Evolutionary conservation across 2,329 filamentous ascomycete genomes (phyloP).

Genomic region (Arthrobotrys iridis): DNA sequence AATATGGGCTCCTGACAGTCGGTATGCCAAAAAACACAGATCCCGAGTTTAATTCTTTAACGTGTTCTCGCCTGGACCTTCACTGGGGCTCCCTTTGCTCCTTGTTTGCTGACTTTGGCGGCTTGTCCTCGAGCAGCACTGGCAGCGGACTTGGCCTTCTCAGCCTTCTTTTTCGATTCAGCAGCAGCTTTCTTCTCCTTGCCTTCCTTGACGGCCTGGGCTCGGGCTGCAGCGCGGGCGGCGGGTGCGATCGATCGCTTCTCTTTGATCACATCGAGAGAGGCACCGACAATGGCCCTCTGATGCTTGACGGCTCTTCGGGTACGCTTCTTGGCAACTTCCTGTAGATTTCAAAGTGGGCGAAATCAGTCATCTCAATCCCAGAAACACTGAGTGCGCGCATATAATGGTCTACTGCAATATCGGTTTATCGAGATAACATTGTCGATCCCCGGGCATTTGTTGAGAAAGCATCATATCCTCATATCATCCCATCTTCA

Average conservation of each 20-base stretch:
- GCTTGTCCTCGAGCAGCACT: conserved; percentile 78
- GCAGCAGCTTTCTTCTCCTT: conserved; percentile 97
- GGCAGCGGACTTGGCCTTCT: conserved; percentile 95
- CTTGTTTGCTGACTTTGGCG: conserved; percentile 93
- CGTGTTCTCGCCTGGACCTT: conserved; percentile 89
- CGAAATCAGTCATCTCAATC: conserved; percentile 52
- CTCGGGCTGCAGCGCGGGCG: conserved; percentile 89
- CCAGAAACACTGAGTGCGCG: no score
- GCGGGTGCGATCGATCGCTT: conserved; percentile 93
- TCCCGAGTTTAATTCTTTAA: conserved; percentile 66
- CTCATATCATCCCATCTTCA: not conserved
- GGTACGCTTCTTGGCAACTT: conserved; percentile 99
- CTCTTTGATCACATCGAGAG: conserved; percentile 99
- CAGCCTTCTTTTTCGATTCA: conserved; percentile 94
- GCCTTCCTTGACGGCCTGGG: conserved; percentile 90
- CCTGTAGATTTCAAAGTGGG: conserved; percentile 68
- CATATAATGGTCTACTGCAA: no score
- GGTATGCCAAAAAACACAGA: conserved; percentile 54
- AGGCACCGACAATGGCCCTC: conserved; percentile 98
- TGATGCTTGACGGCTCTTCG: conserved; percentile 98
- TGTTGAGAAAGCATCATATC: not conserved
- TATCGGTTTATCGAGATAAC: no score
- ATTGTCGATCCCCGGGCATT: no score
- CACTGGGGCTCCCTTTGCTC: conserved; percentile 84
- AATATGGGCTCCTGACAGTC: conserved; percentile 48